Base-by-base conservation (phyloP, 345 rosid genomes). In the Pugionium cornutum region DNA sequence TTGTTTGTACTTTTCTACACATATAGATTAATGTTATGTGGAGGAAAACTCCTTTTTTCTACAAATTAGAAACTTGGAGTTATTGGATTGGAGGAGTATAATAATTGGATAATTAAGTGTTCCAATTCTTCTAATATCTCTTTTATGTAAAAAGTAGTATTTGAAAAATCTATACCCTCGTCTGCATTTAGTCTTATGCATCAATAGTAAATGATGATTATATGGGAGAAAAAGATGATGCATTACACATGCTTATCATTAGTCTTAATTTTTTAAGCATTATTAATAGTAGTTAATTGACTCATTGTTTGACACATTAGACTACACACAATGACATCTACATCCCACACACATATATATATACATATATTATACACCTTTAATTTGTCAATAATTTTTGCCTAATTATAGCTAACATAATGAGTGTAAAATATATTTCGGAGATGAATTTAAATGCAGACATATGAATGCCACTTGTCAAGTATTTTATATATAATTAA, bases 161-260 rank as follows among this genome's bases (percentile, higher is more conserved):
- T 72, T 66, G 77, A 59, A 56, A 73, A 69, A 73, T 66, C 32
- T 40, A 44, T 64, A 57, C 70, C 48, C 64, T 50, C 47, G 52
- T 70, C 69, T 55, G 18, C 69, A 72, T 57, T 49, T 58, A 50
- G 60, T 72, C 76, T 25, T 37, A 54, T 31, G 30, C 25, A 40
- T 42, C 51, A 64, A 48, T 56, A 26, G 6, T 28, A 27, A 35
- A 10, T 58, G 8, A 58, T 68, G 6, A 10, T 57, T 39, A 25
- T 5, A 49, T 36, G 7, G 29, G 53, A 34, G 44, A 34, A 18
- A 48, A 1, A 45, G 9, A 4, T 10, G 9, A 29, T 56, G 27
- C 46, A 66, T 8, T 68, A 48, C 28, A 9, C 32, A 25, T 35
- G 25, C 48, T 57, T 27, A 57, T 7, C 18, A 26, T 27, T 27